These are phyloP conservation scores for Paraurostyla sp. DNA, from an alignment of 73 alveolate genomes.

Conservation along the genomic window DNA sequence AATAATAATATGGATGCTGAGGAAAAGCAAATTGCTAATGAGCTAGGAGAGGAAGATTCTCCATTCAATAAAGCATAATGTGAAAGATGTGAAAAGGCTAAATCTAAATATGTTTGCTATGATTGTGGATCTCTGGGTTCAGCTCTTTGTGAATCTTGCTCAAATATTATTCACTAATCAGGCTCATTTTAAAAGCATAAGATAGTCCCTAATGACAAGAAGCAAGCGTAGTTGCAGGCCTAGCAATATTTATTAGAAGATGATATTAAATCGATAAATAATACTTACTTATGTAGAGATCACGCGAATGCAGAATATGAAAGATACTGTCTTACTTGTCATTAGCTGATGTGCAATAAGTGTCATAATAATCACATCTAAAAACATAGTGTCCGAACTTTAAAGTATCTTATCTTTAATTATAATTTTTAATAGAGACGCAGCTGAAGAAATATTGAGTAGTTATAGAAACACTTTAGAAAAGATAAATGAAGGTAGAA, in stretches of 20 bases:
- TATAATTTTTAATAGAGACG: neutral
- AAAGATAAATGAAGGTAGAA: conserved; percentile 4
- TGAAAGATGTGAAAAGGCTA: conserved; percentile 50
- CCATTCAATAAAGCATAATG: conserved; percentile 22
- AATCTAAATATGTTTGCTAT: conserved; percentile 27
- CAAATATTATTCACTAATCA: neutral
- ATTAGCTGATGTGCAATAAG: conserved; percentile 30
- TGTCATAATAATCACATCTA: neutral
- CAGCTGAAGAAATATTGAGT: conserved; percentile 12
- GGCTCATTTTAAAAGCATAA: conserved; percentile 50
- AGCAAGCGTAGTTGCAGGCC: neutral
- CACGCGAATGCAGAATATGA: conserved; percentile 60
- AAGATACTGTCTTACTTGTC: conserved; percentile 15
- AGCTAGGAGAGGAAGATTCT: conserved; percentile 50
- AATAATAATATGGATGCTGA: conserved; percentile 25
- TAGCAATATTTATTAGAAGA: conserved; percentile 23
- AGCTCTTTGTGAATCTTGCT: conserved; percentile 39
- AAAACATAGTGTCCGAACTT: neutral
- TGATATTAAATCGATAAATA: neutral
- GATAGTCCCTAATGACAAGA: conserved; percentile 41
- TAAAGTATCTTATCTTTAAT: neutral
- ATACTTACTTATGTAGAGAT: conserved; percentile 39
- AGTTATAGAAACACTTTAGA: conserved; percentile 5
- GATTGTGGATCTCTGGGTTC: conserved; percentile 51
- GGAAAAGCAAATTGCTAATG: conserved; percentile 17